Conservation (phyloP, 805 yeast genomes). For the Wickerhamomyces bisporus region DNA sequence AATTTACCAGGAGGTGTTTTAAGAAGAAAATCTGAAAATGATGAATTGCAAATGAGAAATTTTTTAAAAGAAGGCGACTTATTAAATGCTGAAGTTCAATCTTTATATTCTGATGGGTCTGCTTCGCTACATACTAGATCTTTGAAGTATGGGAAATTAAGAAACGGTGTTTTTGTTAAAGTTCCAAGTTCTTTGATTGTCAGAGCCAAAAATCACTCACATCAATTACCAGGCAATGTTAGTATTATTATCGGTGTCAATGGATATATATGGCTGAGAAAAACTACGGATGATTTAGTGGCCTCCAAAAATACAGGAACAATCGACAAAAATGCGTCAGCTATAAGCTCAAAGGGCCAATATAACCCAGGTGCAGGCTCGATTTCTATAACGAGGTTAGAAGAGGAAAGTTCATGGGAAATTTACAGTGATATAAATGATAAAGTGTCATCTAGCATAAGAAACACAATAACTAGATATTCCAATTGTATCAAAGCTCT, state of each 20-base stretch:
- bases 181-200: conserved; percentile 83
- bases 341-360: conserved; percentile 21
- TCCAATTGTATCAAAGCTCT: conserved; percentile 78
- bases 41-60: conserved; percentile 93
- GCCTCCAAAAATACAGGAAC: conserved; percentile 23
- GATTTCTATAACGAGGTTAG: conserved; percentile 75
- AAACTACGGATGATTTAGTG: conserved; percentile 41
- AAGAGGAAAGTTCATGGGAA: conserved; percentile 92
- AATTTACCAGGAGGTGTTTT: conserved; percentile 96
- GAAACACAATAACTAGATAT: conserved; percentile 79
- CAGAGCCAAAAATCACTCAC: conserved; percentile 82
- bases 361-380: conserved; percentile 56
- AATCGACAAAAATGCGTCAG: conserved; percentile 30
- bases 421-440: conserved; percentile 91
- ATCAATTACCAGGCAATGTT: conserved; percentile 89
- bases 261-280: conserved; percentile 90
- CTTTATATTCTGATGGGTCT: conserved; percentile 80
- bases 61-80: conserved; percentile 95
- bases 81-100: conserved; percentile 93
- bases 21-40: conserved; percentile 90
- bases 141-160: conserved; percentile 86
- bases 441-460: conserved; percentile 49
- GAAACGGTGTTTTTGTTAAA: conserved; percentile 79
- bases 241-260: conserved; percentile 89
- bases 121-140: conserved; percentile 95